These are phyloP conservation scores for Dipodascopsis uninucleata DNA, from an alignment of 805 yeast genomes.

Conservation along the genomic window DNA sequence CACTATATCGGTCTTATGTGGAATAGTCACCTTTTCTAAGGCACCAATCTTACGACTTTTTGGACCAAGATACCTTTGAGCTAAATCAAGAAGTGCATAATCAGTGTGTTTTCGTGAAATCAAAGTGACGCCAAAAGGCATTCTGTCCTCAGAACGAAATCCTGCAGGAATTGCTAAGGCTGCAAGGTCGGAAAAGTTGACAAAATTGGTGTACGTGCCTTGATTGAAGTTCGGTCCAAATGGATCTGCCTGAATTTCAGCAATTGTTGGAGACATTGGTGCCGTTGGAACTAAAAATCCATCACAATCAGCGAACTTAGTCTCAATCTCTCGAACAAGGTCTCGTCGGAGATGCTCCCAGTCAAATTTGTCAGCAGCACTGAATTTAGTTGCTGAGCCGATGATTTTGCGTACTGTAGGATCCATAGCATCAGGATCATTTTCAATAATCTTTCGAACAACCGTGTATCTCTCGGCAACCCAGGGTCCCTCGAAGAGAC, in stretches of 20 bases:
- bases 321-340: slow-evolving; percentile 61
- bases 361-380: slow-evolving; percentile 80
- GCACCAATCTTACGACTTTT: slow-evolving; percentile 52
- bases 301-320: slow-evolving; percentile 58
- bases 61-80: slow-evolving; percentile 57
- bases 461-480: slow-evolving; percentile 94
- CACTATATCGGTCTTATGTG: slow-evolving; percentile 16
- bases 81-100: slow-evolving; percentile 81
- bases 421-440: slow-evolving; percentile 56
- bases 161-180: slow-evolving; percentile 91
- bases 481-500: slow-evolving; percentile 96
- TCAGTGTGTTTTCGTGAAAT: slow-evolving; percentile 80
- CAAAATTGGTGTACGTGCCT: slow-evolving; percentile 97
- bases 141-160: slow-evolving; percentile 69
- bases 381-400: slow-evolving; percentile 66
- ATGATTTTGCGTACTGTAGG: slow-evolving; percentile 78
- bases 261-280: slow-evolving; percentile 83
- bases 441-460: slow-evolving; percentile 60
- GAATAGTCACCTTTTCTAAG: slow-evolving; percentile 15
- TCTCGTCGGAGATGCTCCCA: slow-evolving; percentile 84
- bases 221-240: slow-evolving; percentile 78
- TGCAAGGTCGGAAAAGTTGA: slow-evolving; percentile 86
- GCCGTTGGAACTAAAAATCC: slow-evolving; percentile 88
- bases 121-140: slow-evolving; percentile 87
- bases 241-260: slow-evolving; percentile 71